phyloP scores from a whole-genome alignment of 2,329 filamentous ascomycete species.

The Talaromyces albobiverticillius region DNA sequence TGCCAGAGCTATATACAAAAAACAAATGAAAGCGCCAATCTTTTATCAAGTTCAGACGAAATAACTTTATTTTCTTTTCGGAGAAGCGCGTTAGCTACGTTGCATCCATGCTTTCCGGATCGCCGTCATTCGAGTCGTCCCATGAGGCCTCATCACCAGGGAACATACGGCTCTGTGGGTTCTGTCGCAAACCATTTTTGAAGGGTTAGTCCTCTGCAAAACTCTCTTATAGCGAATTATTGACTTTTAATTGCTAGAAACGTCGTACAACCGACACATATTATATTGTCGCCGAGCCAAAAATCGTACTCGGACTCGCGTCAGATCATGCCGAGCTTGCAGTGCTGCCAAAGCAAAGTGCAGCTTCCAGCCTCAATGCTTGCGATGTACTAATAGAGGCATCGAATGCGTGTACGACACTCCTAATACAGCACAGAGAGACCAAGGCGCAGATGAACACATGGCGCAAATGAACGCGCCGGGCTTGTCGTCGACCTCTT shows the following conservation, averaged over 20 bases:
- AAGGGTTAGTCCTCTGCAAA: neutral
- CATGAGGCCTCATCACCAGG: neutral
- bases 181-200: slow-evolving; percentile 9
- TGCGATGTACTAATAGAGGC: slow-evolving; percentile 1
- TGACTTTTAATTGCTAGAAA: neutral
- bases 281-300: slow-evolving; percentile 4
- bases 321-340: slow-evolving; percentile 5
- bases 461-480: neutral
- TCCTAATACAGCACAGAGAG: neutral
- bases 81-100: neutral
- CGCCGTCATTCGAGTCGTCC: neutral
- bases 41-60: too few species aligned
- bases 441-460: neutral
- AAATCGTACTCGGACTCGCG: neutral
- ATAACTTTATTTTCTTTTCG: too few species aligned
- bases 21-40: too few species aligned
- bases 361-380: slow-evolving; percentile 1
- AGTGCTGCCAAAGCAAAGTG: slow-evolving; percentile 4
- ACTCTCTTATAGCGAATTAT: neutral
- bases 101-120: neutral
- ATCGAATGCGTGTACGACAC: slow-evolving; percentile 7
- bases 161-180: neutral
- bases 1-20: too few species aligned
- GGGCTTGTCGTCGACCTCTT: neutral
- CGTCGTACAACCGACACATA: slow-evolving; percentile 1